These are phyloP conservation scores for Linum tenue DNA, from an alignment of 345 rosid genomes.

Conservation along the genomic window DNA sequence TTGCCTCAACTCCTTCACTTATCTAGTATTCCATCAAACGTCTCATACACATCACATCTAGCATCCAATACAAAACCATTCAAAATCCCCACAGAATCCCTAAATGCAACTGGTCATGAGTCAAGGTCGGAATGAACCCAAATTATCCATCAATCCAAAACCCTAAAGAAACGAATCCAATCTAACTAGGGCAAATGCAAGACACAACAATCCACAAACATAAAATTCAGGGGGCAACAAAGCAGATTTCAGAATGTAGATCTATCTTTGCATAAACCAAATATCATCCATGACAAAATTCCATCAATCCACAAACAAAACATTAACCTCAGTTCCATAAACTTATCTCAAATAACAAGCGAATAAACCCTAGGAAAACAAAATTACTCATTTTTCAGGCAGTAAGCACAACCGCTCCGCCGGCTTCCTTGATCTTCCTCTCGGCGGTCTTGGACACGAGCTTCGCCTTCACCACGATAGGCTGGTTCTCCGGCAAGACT, in stretches of 20 bases:
- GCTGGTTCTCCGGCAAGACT: not conserved
- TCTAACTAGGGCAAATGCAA: not conserved
- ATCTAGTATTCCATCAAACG: too few relatives aligned
- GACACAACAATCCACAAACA: not conserved
- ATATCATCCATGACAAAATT: not conserved
- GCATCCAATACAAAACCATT: too few relatives aligned
- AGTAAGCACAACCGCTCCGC: not conserved
- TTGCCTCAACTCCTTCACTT: too few relatives aligned
- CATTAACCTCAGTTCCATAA: not conserved
- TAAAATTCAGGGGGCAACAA: not conserved
- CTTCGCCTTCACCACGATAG: not conserved
- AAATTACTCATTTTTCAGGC: not conserved
- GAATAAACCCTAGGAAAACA: not conserved
- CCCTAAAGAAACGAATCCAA: not conserved
- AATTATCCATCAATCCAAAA: not conserved
- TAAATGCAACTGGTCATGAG: too few relatives aligned
- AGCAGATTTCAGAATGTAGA: not conserved
- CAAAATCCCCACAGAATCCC: too few relatives aligned
- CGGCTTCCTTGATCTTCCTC: not conserved
- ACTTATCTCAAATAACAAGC: not conserved
- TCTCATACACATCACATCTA: too few relatives aligned
- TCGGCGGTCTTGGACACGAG: not conserved
- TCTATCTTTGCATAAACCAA: not conserved
- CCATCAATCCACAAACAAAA: not conserved
- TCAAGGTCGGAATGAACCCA: not conserved